Evolutionary conservation across 106 monocot species (phyloP).

Genomic region (Acanthochlamys bracteata): DNA sequence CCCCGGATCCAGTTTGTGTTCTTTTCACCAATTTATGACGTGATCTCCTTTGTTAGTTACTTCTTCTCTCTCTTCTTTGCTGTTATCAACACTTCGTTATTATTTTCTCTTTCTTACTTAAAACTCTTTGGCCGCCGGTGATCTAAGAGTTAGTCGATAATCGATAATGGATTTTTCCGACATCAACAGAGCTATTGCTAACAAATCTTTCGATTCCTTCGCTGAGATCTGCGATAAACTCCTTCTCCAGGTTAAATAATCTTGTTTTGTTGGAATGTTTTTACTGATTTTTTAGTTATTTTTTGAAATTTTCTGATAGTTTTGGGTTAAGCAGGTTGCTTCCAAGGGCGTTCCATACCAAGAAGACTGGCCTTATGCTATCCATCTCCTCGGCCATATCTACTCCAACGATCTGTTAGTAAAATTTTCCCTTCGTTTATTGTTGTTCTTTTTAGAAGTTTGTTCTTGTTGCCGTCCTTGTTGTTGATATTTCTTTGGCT

Average conservation of each 20-base stretch:
- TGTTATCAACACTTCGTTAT: too few relatives aligned
- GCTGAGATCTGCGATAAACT: slow-evolving; percentile 86
- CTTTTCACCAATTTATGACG: too few relatives aligned
- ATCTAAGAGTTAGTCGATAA: too few relatives aligned
- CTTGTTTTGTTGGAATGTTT: neutral
- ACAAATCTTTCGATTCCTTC: slow-evolving; percentile 49
- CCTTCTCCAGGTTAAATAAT: slow-evolving; percentile 62
- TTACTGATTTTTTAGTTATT: neutral
- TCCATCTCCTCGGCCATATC: slow-evolving; percentile 86
- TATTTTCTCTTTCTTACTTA: too few relatives aligned
- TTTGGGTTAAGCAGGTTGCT: slow-evolving; percentile 35
- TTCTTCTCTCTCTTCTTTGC: too few relatives aligned
- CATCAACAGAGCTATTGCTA: slow-evolving; percentile 47
- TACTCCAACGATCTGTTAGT: slow-evolving; percentile 79
- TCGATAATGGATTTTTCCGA: slow-evolving; percentile 71
- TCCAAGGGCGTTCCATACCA: slow-evolving; percentile 45
- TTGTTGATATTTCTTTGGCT: neutral
- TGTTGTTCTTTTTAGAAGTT: neutral
- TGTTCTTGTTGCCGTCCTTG: too few relatives aligned
- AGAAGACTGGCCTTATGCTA: slow-evolving; percentile 80
- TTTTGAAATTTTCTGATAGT: neutral
- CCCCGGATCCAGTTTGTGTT: too few relatives aligned
- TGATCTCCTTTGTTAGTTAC: too few relatives aligned
- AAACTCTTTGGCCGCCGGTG: too few relatives aligned
- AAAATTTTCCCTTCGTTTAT: neutral